A percentile compares a stretch with the other conserved stretches of the same genome.
Evolutionary conservation across 441 rosid species (phyloP).

Genomic region (Croton setiger): DNA sequence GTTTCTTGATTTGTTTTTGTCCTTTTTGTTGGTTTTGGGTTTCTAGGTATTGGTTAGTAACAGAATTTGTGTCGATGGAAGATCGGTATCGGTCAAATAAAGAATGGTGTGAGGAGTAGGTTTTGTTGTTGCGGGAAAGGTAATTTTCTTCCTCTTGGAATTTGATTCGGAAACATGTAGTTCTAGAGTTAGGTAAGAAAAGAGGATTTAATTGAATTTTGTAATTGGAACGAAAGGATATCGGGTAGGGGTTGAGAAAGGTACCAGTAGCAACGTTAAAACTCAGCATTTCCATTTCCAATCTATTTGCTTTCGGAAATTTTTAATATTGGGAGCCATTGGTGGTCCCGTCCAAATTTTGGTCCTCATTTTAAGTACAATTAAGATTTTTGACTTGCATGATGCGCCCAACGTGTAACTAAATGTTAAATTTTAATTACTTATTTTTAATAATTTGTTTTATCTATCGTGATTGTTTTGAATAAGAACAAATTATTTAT

Average conservation of each 20-base stretch:
- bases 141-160: slow-evolving; percentile 24
- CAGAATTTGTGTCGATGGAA: slow-evolving; percentile 26
- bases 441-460: too few relatives aligned
- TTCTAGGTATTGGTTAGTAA: slow-evolving; percentile 32
- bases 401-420: too few relatives aligned
- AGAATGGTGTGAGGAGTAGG: slow-evolving; percentile 24
- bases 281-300: slow-evolving; percentile 41
- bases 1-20: slow-evolving; percentile 14
- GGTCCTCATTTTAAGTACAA: too few relatives aligned
- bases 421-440: too few relatives aligned
- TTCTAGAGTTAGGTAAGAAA: slow-evolving; percentile 29
- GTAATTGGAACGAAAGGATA: slow-evolving; percentile 18
- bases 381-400: too few relatives aligned
- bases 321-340: background rate
- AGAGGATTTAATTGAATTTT: slow-evolving; percentile 23
- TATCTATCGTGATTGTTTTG: too few relatives aligned
- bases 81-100: slow-evolving; percentile 38
- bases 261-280: slow-evolving; percentile 22
- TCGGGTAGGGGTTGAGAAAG: slow-evolving; percentile 25
- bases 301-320: background rate
- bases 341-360: too few relatives aligned
- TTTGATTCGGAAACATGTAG: slow-evolving; percentile 30
- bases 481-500: too few relatives aligned
- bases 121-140: slow-evolving; percentile 10
- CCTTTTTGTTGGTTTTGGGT: slow-evolving; percentile 24